Percentiles rank a stretch among this genome's conserved stretches.
These are phyloP conservation scores for Wallacemonas rigidus DNA, from an alignment of 208 protist species.

Conservation along the genomic window DNA sequence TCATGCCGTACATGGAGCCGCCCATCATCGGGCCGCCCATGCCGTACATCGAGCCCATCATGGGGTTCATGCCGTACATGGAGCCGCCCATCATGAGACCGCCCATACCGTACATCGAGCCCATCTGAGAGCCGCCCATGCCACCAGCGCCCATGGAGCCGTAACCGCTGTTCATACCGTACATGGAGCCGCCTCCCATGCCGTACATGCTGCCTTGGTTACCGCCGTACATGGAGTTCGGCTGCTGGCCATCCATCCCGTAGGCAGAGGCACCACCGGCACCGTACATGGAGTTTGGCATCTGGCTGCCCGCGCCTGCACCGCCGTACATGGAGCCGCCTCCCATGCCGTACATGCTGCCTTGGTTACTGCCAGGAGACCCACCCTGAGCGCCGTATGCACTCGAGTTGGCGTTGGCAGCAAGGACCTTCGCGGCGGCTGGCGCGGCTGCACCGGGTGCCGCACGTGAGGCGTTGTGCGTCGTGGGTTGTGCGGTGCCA, in stretches of 20 bases:
- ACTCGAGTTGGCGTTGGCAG: neutral
- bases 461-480: neutral
- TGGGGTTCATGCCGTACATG: slow-evolving; percentile 28
- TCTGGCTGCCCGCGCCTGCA: neutral
- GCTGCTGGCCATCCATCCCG: slow-evolving; percentile 17
- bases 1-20: slow-evolving; percentile 37
- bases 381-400: slow-evolving; percentile 20
- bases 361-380: neutral
- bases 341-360: slow-evolving; percentile 31
- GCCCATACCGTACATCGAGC: slow-evolving; percentile 28
- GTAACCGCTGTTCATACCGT: slow-evolving; percentile 26
- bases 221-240: slow-evolving; percentile 20
- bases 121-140: slow-evolving; percentile 18
- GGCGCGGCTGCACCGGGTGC: neutral
- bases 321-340: slow-evolving; percentile 25
- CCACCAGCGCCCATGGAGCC: slow-evolving; percentile 21
- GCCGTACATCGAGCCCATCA: slow-evolving; percentile 17
- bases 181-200: slow-evolving; percentile 41
- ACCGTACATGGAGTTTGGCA: slow-evolving; percentile 24
- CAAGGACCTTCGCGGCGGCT: neutral
- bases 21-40: slow-evolving; percentile 14
- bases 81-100: slow-evolving; percentile 25
- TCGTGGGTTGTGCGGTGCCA: neutral
- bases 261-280: slow-evolving; percentile 17
- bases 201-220: slow-evolving; percentile 27